Evolutionary conservation across 2,329 filamentous ascomycete genomes (phyloP).

Genomic region (Penicillium italicum): DNA sequence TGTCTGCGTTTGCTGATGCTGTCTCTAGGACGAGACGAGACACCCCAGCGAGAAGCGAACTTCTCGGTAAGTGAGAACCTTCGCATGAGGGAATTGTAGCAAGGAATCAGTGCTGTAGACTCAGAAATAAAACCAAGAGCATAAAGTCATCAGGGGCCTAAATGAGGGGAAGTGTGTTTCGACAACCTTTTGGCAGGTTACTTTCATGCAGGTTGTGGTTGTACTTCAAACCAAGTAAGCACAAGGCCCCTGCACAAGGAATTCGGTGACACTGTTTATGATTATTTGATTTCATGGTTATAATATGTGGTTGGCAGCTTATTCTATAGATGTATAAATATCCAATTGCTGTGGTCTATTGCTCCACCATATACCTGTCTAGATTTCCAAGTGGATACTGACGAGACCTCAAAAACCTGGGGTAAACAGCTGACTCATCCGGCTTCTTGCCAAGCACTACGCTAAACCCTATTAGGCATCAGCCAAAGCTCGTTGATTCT

Average conservation of each 20-base stretch:
- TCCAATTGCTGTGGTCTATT: neutral
- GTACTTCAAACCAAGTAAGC: slow-evolving; percentile 7
- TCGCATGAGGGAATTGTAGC: slow-evolving; percentile 20
- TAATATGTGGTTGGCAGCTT: neutral
- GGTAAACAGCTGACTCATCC: slow-evolving; percentile 22
- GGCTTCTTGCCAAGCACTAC: neutral
- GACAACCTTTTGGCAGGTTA: slow-evolving; percentile 15
- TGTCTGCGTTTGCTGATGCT: slow-evolving; percentile 8
- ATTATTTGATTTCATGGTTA: neutral
- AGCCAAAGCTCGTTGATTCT: slow-evolving; percentile 23
- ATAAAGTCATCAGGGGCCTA: neutral
- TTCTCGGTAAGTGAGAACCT: slow-evolving; percentile 27
- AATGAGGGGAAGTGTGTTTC: slow-evolving; percentile 19
- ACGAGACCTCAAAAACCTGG: slow-evolving; percentile 11
- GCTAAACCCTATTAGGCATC: slow-evolving; percentile 18
- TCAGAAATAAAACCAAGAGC: neutral
- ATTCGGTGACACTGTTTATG: neutral
- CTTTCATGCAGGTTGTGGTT: slow-evolving; percentile 14
- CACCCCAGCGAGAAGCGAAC: slow-evolving; percentile 27
- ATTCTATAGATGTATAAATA: neutral
- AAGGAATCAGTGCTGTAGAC: neutral
- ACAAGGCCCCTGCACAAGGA: neutral
- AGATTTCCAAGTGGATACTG: slow-evolving; percentile 2
- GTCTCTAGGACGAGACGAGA: slow-evolving; percentile 23
- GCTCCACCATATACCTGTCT: neutral